Evolutionary conservation across 345 rosid species (phyloP).

Genomic region (Brassica cretica): DNA sequence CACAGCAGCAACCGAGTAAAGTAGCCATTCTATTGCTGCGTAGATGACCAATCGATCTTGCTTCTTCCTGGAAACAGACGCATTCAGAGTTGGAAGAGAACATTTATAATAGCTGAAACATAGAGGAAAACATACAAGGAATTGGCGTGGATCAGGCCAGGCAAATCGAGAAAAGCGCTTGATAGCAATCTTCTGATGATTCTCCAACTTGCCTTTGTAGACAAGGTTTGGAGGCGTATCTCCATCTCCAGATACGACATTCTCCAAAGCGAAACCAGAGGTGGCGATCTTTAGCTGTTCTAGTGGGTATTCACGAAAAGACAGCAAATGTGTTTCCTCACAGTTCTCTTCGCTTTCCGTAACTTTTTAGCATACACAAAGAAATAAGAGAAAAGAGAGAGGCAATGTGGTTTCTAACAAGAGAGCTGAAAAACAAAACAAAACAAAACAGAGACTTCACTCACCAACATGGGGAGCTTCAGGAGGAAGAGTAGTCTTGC

Average conservation of each 20-base stretch:
- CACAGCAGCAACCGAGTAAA: slow-evolving; percentile 81
- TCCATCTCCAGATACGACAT: slow-evolving; percentile 76
- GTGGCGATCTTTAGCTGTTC: slow-evolving; percentile 78
- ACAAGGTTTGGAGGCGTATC: slow-evolving; percentile 83
- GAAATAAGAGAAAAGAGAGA: not conserved
- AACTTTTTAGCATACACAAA: not conserved
- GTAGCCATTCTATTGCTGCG: slow-evolving; percentile 70
- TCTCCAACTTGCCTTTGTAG: slow-evolving; percentile 71
- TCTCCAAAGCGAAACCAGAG: slow-evolving; percentile 73
- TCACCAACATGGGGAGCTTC: slow-evolving; percentile 59
- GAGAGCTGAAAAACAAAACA: not conserved
- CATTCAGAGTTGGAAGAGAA: not conserved
- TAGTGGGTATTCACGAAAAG: slow-evolving; percentile 60
- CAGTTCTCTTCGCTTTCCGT: slow-evolving; percentile 48
- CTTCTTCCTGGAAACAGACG: slow-evolving; percentile 63
- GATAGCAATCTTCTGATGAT: slow-evolving; percentile 68
- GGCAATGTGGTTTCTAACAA: not conserved
- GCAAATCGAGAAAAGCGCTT: slow-evolving; percentile 75
- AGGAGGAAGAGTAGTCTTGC: slow-evolving; percentile 50
- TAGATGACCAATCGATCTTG: slow-evolving; percentile 70
- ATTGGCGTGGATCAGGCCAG: slow-evolving; percentile 86
- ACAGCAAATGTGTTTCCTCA: slow-evolving; percentile 41
- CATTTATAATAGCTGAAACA: not conserved
- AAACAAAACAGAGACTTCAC: slow-evolving; percentile 39
- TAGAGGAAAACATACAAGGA: slow-evolving; percentile 47